Evolutionary conservation across 148 eudicot genomes (phyloP).

Genomic region (Chenopodium berlandieri): DNA sequence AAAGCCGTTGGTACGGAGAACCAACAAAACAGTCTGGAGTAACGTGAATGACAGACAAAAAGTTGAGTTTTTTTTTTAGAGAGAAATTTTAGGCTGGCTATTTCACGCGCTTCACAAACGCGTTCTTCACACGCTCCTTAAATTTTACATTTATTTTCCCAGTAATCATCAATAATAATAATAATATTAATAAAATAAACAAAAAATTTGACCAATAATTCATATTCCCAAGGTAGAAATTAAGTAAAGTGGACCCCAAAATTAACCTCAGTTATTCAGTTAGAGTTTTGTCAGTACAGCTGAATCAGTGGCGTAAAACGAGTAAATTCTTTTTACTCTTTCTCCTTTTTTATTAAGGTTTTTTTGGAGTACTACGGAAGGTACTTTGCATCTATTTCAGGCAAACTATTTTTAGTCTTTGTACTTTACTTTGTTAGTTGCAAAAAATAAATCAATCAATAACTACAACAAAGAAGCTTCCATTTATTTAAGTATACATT

Average conservation of each 20-base stretch:
- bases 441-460: no score
- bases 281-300: conserved; percentile 19
- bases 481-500: no score
- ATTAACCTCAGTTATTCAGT: not conserved
- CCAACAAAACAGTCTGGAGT: conserved; percentile 25
- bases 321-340: conserved; percentile 6
- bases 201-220: not conserved
- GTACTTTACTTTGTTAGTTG: not conserved
- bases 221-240: conserved; percentile 5
- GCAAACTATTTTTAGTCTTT: not conserved
- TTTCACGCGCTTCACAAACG: conserved; percentile 3
- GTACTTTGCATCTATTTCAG: conserved; percentile 4
- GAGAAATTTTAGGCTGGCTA: not conserved
- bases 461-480: not conserved
- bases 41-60: conserved; percentile 19
- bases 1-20: conserved; percentile 30
- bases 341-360: conserved; percentile 4
- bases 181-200: no score
- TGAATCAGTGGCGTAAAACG: conserved; percentile 24
- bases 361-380: conserved; percentile 34
- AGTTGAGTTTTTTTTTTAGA: not conserved
- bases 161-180: no score
- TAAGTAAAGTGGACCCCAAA: not conserved
- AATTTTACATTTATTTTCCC: not conserved
- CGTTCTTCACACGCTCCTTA: not conserved